These are phyloP conservation scores for Sistotremastrum niveocremeum DNA, from an alignment of 768 basidiomycete species.

Conservation along the genomic window DNA sequence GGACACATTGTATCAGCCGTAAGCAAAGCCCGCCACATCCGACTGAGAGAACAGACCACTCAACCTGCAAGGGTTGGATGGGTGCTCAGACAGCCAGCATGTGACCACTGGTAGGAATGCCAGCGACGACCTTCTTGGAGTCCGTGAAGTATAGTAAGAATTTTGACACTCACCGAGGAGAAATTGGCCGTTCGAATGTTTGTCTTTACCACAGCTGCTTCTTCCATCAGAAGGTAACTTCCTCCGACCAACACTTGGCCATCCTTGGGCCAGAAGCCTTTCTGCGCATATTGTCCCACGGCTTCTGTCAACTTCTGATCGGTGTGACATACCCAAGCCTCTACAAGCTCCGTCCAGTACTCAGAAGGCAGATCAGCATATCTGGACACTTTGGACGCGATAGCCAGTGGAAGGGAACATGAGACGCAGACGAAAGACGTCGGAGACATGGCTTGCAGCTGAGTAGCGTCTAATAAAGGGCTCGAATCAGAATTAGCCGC, in stretches of 20 bases:
- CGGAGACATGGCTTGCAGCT: conserved; percentile 41
- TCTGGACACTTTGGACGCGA: conserved; percentile 28
- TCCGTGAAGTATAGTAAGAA: conserved; percentile 6
- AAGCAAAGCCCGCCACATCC: conserved; percentile 25
- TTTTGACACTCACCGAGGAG: conserved; percentile 39
- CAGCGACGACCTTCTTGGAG: conserved; percentile 86
- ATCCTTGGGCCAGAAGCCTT: conserved; percentile 67
- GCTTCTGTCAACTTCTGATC: conserved; percentile 75
- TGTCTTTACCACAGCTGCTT: conserved; percentile 35
- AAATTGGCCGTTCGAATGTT: conserved; percentile 29
- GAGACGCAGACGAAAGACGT: conserved; percentile 64
- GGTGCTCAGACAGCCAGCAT: conserved; percentile 11
- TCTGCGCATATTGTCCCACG: conserved; percentile 39
- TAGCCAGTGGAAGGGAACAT: conserved; percentile 56
- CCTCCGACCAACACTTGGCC: conserved; percentile 78
- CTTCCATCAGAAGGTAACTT: conserved; percentile 74
- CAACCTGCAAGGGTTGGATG: conserved; percentile 5
- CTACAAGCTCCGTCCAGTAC: conserved; percentile 94
- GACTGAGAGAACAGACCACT: conserved; percentile 13
- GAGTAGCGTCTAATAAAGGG: conserved; percentile 57
- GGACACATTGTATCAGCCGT: conserved; percentile 96
- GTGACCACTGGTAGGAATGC: conserved; percentile 48
- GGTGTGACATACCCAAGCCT: conserved; percentile 96
- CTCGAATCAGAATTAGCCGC: conserved; percentile 17
- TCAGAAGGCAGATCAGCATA: conserved; percentile 90